Conservation (phyloP, 441 rosid species). For the Mallotus repandus region DNA sequence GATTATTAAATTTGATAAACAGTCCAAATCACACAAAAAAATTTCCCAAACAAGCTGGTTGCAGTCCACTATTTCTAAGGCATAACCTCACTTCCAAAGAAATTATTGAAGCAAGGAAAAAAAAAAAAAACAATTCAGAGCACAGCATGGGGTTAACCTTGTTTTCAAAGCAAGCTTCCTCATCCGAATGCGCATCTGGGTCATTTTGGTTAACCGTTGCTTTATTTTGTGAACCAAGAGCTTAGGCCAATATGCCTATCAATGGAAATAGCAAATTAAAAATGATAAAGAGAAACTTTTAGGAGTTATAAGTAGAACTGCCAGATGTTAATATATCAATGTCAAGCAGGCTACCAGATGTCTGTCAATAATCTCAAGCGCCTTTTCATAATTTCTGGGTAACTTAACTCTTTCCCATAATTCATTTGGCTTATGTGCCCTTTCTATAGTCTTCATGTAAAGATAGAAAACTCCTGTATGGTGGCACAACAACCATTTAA, state of each 20-base stretch:
- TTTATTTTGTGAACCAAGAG: conserved; percentile 75
- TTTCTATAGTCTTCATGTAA: conserved; percentile 87
- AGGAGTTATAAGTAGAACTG: background rate
- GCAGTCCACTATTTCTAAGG: background rate
- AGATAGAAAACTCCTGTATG: conserved; percentile 70
- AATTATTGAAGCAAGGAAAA: background rate
- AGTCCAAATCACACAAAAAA: background rate
- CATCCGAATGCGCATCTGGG: conserved; percentile 91
- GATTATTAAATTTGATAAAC: no score
- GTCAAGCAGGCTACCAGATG: conserved; percentile 55
- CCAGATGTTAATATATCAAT: background rate
- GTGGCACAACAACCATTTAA: background rate
- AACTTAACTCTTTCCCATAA: conserved; percentile 91
- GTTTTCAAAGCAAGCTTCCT: conserved; percentile 84
- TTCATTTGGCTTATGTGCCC: conserved; percentile 84
- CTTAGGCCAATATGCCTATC: conserved; percentile 83
- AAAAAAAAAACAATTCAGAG: conserved; percentile 10
- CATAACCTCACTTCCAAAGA: background rate
- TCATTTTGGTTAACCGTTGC: conserved; percentile 88
- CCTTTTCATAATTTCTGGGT: conserved; percentile 75
- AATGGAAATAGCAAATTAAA: background rate
- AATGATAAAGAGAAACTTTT: background rate
- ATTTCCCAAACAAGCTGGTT: background rate
- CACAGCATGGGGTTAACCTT: conserved; percentile 38
- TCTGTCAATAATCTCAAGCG: conserved; percentile 82